phyloP scores from a whole-genome alignment of 768 basidiomycete species.

The Boletus fagicola region DNA sequence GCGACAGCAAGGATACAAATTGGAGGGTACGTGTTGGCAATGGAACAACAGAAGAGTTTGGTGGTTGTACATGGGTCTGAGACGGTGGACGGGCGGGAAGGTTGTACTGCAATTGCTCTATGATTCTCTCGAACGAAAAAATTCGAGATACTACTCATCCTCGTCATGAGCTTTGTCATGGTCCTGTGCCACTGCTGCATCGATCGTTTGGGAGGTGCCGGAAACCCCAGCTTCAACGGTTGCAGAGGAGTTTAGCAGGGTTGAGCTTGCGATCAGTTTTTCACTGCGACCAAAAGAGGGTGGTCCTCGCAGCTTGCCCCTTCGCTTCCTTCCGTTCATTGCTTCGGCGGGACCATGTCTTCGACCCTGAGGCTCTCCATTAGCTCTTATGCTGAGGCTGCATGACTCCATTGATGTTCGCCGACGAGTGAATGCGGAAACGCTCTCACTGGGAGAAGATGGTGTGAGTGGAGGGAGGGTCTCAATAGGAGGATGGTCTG shows the following conservation, averaged over 20 bases:
- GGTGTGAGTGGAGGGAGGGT: constrained; percentile 9
- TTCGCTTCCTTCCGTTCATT: constrained; percentile 4
- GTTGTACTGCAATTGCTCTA: background rate
- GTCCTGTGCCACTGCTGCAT: background rate
- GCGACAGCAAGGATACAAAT: background rate
- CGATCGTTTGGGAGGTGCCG: background rate
- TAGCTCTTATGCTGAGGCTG: constrained; percentile 5
- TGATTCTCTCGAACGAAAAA: background rate
- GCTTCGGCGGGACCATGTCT: constrained; percentile 1
- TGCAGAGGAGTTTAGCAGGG: background rate
- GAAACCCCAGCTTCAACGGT: background rate
- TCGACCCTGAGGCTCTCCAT: background rate
- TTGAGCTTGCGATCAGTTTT: background rate
- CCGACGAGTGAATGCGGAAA: background rate
- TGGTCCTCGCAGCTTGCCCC: background rate
- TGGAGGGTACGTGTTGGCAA: background rate
- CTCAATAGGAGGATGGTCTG: constrained; percentile 18
- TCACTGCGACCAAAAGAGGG: background rate
- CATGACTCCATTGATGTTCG: constrained; percentile 13
- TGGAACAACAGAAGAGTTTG: background rate
- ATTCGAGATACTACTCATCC: background rate
- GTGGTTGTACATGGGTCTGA: constrained; percentile 1
- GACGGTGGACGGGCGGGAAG: background rate
- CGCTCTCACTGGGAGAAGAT: constrained; percentile 10
- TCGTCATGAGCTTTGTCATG: background rate